Evolutionary conservation across 2,329 filamentous ascomycete genomes (phyloP).

Genomic region (Aspergillus fischeri): DNA sequence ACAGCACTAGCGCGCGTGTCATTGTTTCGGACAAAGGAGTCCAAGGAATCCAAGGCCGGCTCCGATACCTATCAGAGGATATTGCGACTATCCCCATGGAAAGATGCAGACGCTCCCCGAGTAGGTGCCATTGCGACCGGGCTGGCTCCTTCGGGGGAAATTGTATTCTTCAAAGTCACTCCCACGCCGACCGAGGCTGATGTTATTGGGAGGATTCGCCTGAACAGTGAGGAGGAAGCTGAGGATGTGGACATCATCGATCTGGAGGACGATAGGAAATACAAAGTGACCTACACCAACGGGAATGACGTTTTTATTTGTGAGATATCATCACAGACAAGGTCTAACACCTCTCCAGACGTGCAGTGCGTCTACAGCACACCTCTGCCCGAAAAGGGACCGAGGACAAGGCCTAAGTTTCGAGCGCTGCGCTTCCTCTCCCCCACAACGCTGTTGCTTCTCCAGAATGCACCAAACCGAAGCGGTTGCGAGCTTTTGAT

Average conservation of each 20-base stretch:
- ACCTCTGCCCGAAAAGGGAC: conserved; percentile 33
- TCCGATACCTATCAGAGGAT: conserved; percentile 58
- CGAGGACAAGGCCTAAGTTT: conserved; percentile 46
- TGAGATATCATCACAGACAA: conserved; percentile 51
- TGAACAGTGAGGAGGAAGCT: conserved; percentile 50
- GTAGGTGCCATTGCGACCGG: conserved; percentile 77
- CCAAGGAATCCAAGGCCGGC: conserved; percentile 27
- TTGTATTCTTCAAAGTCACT: conserved; percentile 72
- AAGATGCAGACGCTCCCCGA: conserved; percentile 52
- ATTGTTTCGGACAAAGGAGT: conserved; percentile 44
- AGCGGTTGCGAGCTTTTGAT: conserved; percentile 54
- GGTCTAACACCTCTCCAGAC: conserved; percentile 37
- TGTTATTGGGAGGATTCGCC: conserved; percentile 51
- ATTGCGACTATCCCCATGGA: conserved; percentile 53
- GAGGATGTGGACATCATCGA: conserved; percentile 43
- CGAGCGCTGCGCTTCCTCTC: conserved; percentile 55
- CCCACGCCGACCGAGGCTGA: conserved; percentile 49
- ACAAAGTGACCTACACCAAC: conserved; percentile 73
- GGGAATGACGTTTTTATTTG: conserved; percentile 69
- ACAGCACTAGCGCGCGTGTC: conserved; percentile 48
- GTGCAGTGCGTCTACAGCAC: conserved; percentile 38
- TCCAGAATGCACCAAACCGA: conserved; percentile 54
- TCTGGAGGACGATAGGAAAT: conserved; percentile 41
- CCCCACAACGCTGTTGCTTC: conserved; percentile 49
- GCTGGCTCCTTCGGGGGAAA: conserved; percentile 68